Percentiles rank a stretch among this genome's conserved stretches.
Conservation (phyloP, 2,329 filamentous ascomycete species). For the Colletotrichum cereale region DNA sequence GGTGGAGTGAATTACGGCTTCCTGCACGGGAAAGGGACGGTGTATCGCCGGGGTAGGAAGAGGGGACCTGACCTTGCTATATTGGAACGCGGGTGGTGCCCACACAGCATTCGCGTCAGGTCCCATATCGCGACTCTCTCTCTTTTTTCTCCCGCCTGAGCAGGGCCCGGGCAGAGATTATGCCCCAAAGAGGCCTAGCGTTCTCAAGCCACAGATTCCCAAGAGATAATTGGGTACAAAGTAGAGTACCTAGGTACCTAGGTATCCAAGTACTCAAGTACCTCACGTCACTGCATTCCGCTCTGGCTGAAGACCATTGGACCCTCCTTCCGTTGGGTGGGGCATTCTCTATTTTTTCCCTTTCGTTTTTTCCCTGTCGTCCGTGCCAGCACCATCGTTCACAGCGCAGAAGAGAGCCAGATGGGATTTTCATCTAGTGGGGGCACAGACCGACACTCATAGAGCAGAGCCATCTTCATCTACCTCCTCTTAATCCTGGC, state of each 20-base stretch:
- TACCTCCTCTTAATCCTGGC: conserved; percentile 18
- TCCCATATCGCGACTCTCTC: conserved; percentile 34
- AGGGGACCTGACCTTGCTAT: conserved; percentile 35
- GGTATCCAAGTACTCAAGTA: background rate
- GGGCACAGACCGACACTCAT: conserved; percentile 29
- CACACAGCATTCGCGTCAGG: conserved; percentile 34
- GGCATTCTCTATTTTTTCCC: background rate
- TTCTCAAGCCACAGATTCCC: background rate
- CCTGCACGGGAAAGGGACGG: conserved; percentile 38
- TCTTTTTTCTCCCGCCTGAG: conserved; percentile 23
- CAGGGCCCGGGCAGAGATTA: background rate
- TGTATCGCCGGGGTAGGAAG: conserved; percentile 22
- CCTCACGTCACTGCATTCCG: conserved; percentile 29
- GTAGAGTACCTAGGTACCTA: background rate
- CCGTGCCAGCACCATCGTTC: background rate
- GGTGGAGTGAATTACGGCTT: conserved; percentile 38
- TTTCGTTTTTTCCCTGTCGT: background rate
- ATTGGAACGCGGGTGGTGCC: conserved; percentile 36
- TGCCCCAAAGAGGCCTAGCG: conserved; percentile 26
- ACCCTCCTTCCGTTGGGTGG: conserved; percentile 24
- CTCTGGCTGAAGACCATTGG: conserved; percentile 26
- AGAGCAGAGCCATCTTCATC: conserved; percentile 16
- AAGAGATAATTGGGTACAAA: no score
- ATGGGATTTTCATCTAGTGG: conserved; percentile 39
- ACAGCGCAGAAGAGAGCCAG: background rate